Evolutionary conservation across 2,329 filamentous ascomycete species (phyloP).

Genomic region (Colletotrichum musae): DNA sequence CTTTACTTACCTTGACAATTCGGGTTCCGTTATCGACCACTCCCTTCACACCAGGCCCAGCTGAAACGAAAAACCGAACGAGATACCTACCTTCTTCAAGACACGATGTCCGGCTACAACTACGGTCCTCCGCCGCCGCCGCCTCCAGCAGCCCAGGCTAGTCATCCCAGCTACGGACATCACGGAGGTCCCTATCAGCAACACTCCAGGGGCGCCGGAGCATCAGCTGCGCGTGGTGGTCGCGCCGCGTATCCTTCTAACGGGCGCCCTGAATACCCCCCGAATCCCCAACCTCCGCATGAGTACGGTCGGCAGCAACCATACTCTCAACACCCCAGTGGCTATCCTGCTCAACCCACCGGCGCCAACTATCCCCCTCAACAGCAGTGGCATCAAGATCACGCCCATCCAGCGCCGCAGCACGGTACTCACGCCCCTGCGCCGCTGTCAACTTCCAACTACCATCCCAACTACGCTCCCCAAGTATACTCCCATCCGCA

Average conservation of each 20-base stretch:
- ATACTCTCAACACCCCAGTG: constrained; percentile 45
- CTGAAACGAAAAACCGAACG: background rate
- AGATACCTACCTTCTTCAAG: background rate
- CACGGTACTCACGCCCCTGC: constrained; percentile 60
- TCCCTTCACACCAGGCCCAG: background rate
- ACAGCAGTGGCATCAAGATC: constrained; percentile 60
- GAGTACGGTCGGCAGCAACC: constrained; percentile 58
- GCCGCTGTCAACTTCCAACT: constrained; percentile 67
- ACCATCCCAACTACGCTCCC: constrained; percentile 72
- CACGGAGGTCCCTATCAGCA: constrained; percentile 56
- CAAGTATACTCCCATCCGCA: constrained; percentile 64
- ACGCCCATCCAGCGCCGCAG: constrained; percentile 51
- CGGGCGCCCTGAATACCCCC: constrained; percentile 59
- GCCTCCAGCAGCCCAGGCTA: constrained; percentile 51
- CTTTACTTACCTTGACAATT: too few species aligned
- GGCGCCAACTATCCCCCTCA: constrained; percentile 55
- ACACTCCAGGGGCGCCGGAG: constrained; percentile 52
- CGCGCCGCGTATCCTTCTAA: constrained; percentile 57
- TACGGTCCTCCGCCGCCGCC: constrained; percentile 69
- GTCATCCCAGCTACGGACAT: constrained; percentile 56
- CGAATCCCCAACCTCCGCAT: constrained; percentile 56
- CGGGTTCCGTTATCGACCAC: background rate
- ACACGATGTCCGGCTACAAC: constrained; percentile 64
- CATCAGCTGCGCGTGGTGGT: constrained; percentile 52
- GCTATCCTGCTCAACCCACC: constrained; percentile 50